These are phyloP conservation scores for Aspergillus luchuensis DNA, from an alignment of 2,329 filamentous ascomycete species.

Conservation along the genomic window DNA sequence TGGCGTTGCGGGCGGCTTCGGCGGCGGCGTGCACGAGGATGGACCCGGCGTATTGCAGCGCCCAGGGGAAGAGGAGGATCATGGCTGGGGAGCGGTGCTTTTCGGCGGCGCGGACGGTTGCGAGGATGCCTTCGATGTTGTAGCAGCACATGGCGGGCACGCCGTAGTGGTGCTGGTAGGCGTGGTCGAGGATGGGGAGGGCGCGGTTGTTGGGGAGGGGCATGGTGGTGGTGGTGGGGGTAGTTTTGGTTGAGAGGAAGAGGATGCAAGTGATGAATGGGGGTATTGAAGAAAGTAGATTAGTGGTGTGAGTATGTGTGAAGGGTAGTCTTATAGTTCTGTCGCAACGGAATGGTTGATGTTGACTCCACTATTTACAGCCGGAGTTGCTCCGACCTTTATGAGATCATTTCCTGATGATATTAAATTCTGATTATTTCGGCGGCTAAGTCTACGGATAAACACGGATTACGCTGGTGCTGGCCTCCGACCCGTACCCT, in stretches of 20 bases:
- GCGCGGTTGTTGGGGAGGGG: conserved; percentile 53
- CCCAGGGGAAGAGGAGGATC: conserved; percentile 75
- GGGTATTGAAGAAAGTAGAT: background rate
- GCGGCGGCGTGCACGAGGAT: conserved; percentile 59
- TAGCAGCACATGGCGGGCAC: conserved; percentile 66
- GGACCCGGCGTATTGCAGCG: conserved; percentile 64
- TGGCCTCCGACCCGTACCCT: conserved; percentile 34
- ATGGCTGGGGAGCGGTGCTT: conserved; percentile 67
- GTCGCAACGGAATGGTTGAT: background rate
- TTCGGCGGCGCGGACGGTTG: conserved; percentile 69
- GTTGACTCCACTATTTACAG: background rate
- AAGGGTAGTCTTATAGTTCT: background rate
- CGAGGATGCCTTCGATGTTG: conserved; percentile 71
- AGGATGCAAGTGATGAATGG: background rate
- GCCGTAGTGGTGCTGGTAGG: conserved; percentile 58
- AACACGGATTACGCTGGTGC: conserved; percentile 36
- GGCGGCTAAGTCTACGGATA: conserved; percentile 25
- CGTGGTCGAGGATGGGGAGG: conserved; percentile 60
- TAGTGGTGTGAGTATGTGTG: background rate
- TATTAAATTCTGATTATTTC: background rate
- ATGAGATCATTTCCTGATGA: conserved; percentile 9
- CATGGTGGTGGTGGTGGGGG: conserved; percentile 18
- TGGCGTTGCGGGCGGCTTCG: conserved; percentile 57
- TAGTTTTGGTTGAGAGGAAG: background rate
- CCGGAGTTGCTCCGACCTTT: conserved; percentile 21